These are phyloP conservation scores for Cladochytrium tenue DNA, from an alignment of 371 early-diverging fungal genomes.

Conservation along the genomic window DNA sequence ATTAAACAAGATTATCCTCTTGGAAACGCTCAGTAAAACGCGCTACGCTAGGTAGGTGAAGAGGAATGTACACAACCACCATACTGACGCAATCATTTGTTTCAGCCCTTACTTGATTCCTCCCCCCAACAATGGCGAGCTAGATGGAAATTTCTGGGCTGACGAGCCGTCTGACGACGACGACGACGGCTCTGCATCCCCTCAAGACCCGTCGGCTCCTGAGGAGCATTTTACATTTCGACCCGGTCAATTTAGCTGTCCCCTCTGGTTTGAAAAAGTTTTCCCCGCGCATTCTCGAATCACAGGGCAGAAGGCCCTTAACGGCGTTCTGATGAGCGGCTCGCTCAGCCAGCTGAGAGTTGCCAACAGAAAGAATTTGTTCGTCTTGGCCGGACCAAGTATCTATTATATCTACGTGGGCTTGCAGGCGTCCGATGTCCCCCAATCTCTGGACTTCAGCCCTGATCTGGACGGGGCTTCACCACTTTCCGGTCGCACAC, in stretches of 20 bases:
- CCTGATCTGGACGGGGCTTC: no score
- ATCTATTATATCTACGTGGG: constrained; percentile 75
- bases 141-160: neutral
- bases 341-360: constrained; percentile 65
- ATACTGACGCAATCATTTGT: no score
- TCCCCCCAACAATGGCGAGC: constrained; percentile 43
- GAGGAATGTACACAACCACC: no score
- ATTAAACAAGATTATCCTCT: neutral
- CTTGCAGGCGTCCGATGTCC: no score
- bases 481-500: no score
- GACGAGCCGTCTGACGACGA: no score
- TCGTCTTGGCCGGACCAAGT: constrained; percentile 60
- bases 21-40: neutral
- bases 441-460: no score
- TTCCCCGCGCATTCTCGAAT: constrained; percentile 80
- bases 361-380: constrained; percentile 73
- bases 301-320: constrained; percentile 66
- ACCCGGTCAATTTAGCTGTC: constrained; percentile 77
- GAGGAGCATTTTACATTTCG: no score
- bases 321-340: constrained; percentile 54
- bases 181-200: neutral
- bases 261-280: constrained; percentile 58
- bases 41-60: neutral
- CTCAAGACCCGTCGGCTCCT: no score
- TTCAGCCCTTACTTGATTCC: constrained; percentile 6